Conservation (phyloP, 2,329 filamentous ascomycete genomes). For the Hymenoscyphus infarciens region DNA sequence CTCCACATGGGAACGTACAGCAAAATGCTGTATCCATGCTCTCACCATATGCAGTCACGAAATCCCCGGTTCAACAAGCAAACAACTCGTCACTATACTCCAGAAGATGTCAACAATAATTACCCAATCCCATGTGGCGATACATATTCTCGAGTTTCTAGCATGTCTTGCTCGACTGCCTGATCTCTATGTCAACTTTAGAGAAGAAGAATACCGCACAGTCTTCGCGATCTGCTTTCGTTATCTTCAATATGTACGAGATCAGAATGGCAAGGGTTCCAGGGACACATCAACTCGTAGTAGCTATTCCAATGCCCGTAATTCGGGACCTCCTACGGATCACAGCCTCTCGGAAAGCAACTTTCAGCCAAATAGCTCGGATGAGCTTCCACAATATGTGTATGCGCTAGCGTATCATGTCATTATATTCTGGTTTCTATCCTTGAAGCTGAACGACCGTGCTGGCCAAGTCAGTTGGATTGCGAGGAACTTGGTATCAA, state of each 20-base stretch:
- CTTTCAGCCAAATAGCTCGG: conserved; percentile 45
- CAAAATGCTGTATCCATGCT: conserved; percentile 91
- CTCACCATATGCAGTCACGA: conserved; percentile 94
- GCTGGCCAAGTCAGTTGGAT: conserved; percentile 87
- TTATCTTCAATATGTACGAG: conserved; percentile 84
- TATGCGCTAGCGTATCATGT: conserved; percentile 92
- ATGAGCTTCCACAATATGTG: conserved; percentile 88
- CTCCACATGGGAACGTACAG: conserved; percentile 73
- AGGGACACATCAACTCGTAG: conserved; percentile 37
- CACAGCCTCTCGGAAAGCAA: conserved; percentile 42
- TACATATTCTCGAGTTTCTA: conserved; percentile 96
- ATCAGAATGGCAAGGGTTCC: conserved; percentile 46
- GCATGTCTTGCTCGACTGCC: conserved; percentile 81
- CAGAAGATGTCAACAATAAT: conserved; percentile 96
- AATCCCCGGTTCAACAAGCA: conserved; percentile 80
- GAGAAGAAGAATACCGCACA: conserved; percentile 86
- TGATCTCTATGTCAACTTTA: conserved; percentile 81
- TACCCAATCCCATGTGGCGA: conserved; percentile 84
- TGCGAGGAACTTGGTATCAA: conserved; percentile 75
- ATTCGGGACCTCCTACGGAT: conserved; percentile 36
- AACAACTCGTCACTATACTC: conserved; percentile 78
- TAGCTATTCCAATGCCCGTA: conserved; percentile 36
- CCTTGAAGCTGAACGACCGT: conserved; percentile 79
- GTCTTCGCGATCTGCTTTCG: conserved; percentile 95
- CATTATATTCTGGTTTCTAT: conserved; percentile 95